Evolutionary conservation across 2,329 filamentous ascomycete genomes (phyloP), one percentile per base, ranked within the genome.

Genomic region (Calonectria hongkongensis): DNA sequence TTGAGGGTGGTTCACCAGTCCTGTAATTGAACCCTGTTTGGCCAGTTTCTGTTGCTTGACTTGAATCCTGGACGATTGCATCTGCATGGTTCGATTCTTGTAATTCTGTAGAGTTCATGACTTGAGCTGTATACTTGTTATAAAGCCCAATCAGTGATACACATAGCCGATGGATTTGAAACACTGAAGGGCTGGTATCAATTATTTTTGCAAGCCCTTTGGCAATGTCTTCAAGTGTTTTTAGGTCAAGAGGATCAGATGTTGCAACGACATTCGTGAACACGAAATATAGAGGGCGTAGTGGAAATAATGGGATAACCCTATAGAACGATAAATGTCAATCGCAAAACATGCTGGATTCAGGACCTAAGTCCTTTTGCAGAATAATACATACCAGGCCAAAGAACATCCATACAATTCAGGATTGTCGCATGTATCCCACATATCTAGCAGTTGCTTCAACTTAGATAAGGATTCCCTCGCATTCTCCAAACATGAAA

Each of bases 241-340:
- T 64, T 25, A 64, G 41, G 41, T 64, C 60, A 18, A 64, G 60
- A 12, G 60, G 25, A n/a, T 64, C 60, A 8, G 60, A 64, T 33
- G 60, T 64, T 13, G 60, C 39, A 13, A 64, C 60, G 21, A 64
- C 60, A 21, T 64, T 64, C 13, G 60, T 48, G 41, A 64, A 64
- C 2, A 64, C 25, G 21, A 64, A 64, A 21, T 64, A 64, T 27
- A 64, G 39, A 15, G 60, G 60, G 10, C 60, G 41, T 10, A 64
- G n/a, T 12, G 60, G 60, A 27, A 64, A 64, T 48, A 64, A 33
- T n/a, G 60, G 60, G 47, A 64, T 47, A 16, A 64, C 60, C 60
- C 60, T 64, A 8, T 7, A n/a, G 3, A 13, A 39, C n/a, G 39
- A 28, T 15, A 28, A 30, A 15, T 28, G 16, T 63, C 47, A 63